These are phyloP conservation scores for Fusarium vanettenii DNA, from an alignment of 2,329 filamentous ascomycete species.

Conservation along the genomic window DNA sequence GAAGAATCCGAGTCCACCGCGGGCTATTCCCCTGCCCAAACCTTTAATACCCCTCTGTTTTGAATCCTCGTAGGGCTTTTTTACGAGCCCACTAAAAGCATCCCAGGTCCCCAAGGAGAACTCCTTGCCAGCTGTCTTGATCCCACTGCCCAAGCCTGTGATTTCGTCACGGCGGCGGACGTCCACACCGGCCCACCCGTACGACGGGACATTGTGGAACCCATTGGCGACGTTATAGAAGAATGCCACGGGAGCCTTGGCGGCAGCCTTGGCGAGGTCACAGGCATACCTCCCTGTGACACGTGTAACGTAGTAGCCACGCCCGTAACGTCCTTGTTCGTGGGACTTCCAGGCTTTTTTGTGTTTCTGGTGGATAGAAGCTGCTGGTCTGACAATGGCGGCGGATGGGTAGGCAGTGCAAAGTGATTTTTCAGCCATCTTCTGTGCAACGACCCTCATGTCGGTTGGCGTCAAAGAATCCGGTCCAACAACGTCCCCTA, in stretches of 20 bases:
- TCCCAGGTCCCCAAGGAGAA: conserved; percentile 74
- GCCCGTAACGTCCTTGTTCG: conserved; percentile 44
- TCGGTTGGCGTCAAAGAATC: conserved; percentile 36
- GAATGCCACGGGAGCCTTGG: conserved; percentile 76
- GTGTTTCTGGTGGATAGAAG: conserved; percentile 34
- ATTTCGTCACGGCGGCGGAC: conserved; percentile 74
- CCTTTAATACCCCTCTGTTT: conserved; percentile 72
- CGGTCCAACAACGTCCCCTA: neutral
- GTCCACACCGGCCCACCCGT: conserved; percentile 69
- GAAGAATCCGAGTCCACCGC: conserved; percentile 55
- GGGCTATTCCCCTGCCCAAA: conserved; percentile 68
- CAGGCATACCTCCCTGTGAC: conserved; percentile 66
- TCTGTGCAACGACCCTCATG: conserved; percentile 45
- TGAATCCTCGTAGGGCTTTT: conserved; percentile 71
- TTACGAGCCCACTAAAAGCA: conserved; percentile 74
- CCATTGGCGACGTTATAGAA: conserved; percentile 76
- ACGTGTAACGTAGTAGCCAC: conserved; percentile 42
- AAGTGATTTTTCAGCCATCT: conserved; percentile 48
- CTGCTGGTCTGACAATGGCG: conserved; percentile 16
- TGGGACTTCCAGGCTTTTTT: conserved; percentile 41
- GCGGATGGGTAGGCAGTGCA: conserved; percentile 63
- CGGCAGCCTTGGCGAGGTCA: conserved; percentile 69
- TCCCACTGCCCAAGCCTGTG: conserved; percentile 69
- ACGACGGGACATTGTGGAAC: conserved; percentile 78
- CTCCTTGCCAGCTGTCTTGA: conserved; percentile 74